Percentiles rank a stretch among this genome's conserved stretches.
Conservation (phyloP, 768 basidiomycete genomes). For the Naganishia onofrii region DNA sequence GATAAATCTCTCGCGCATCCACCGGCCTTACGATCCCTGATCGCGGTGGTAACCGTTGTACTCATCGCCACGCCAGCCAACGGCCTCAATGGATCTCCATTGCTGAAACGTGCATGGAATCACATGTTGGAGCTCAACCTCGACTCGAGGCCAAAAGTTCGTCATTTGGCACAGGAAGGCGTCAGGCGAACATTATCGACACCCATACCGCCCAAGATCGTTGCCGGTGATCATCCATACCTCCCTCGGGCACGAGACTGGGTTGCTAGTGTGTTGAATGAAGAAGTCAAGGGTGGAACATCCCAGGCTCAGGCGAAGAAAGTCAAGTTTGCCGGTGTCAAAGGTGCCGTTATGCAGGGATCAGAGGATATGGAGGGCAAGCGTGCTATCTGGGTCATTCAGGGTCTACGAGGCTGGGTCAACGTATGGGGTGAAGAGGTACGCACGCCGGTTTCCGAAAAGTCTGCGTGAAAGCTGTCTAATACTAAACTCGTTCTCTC, state of each 20-base stretch:
- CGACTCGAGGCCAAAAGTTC: slow-evolving; percentile 89
- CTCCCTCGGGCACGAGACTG: slow-evolving; percentile 76
- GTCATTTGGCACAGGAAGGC: slow-evolving; percentile 82
- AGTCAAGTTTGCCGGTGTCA: slow-evolving; percentile 53
- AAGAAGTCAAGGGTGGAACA: slow-evolving; percentile 62
- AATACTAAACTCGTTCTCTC: slow-evolving; percentile 21
- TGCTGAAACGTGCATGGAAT: slow-evolving; percentile 76
- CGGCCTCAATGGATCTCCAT: slow-evolving; percentile 61
- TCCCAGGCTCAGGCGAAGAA: slow-evolving; percentile 62
- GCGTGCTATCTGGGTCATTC: slow-evolving; percentile 61
- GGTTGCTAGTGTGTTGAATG: slow-evolving; percentile 65
- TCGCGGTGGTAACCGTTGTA: slow-evolving; percentile 70
- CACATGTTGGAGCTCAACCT: slow-evolving; percentile 76
- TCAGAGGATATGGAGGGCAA: slow-evolving; percentile 64
- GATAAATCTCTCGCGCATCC: slow-evolving; percentile 67
- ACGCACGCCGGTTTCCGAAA: slow-evolving; percentile 51
- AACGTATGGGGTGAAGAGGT: slow-evolving; percentile 63
- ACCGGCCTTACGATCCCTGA: slow-evolving; percentile 70
- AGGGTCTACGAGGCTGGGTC: slow-evolving; percentile 60
- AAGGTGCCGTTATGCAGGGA: slow-evolving; percentile 51
- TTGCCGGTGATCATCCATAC: slow-evolving; percentile 72
- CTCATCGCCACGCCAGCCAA: slow-evolving; percentile 69
- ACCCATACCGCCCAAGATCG: slow-evolving; percentile 70
- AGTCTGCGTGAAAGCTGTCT: background rate
- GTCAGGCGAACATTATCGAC: slow-evolving; percentile 71